Base-by-base conservation (phyloP, 495 filamentous ascomycete species). In the Tuber melanosporum region DNA sequence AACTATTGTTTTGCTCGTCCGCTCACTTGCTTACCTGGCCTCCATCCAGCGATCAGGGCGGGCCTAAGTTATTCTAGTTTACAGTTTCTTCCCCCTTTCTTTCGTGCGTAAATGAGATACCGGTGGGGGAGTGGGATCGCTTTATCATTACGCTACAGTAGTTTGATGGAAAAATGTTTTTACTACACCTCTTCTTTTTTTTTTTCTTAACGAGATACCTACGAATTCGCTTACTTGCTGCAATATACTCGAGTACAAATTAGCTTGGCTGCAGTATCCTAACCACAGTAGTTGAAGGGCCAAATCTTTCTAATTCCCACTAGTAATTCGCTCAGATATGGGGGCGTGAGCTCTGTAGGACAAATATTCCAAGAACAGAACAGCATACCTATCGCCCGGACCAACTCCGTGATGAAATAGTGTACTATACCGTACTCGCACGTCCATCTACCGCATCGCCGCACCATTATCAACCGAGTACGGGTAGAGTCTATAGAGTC, bases 1-100 rank as follows among this genome's bases (percentile, higher is more conserved):
- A 74, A 32, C 66, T 19, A 77, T n/a, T 39, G 44, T 44, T 41
- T 41, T 73, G 71, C 36, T 73, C 74, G 22, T 66, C 26, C n/a
- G 52, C 26, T 39, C 39, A 69, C 41, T 66, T 66, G 52, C 52
- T n/a, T 14, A 10, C 22, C 52, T 14, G 52, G 2, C 52, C 52
- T 26, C 17, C 32, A 32, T 66, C 14, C 19, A 66, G 57, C 57
- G 14, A 15, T 14, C 32, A 14, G 22, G 52, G 52, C 22, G 2
- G 52, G 8, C n/a, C n/a, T 26, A n/a, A n/a, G n/a, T n/a, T n/a
- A 26, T 19, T 66, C 26, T 17, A 17, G 26, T 66, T 36, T 66
- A 66, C 57, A 12, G n/a, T 36, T 32, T 32, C 32, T 32, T 32
- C 32, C 32, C 7, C n/a, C 46, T 66, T 36, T 15, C 26, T 36